Conservation (phyloP, 768 basidiomycete species). For the Filobasidium wieringae region DNA sequence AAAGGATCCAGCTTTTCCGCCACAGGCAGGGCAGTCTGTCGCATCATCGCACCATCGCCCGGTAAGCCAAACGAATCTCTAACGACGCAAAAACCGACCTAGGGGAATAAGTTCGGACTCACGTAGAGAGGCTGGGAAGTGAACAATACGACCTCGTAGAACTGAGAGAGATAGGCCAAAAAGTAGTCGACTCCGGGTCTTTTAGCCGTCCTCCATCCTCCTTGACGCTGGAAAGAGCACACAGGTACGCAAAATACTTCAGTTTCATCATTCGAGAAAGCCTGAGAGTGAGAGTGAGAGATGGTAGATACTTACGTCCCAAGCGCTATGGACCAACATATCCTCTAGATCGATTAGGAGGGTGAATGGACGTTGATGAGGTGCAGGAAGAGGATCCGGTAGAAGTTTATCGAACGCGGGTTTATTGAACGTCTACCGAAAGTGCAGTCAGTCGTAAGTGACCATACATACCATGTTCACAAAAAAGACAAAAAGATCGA, state of each 20-base stretch:
- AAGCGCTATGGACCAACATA: conserved; percentile 75
- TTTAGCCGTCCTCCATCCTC: conserved; percentile 96
- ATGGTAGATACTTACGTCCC: conserved; percentile 64
- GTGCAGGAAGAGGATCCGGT: conserved; percentile 68
- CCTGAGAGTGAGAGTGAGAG: not conserved
- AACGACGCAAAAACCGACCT: not conserved
- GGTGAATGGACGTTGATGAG: conserved; percentile 81
- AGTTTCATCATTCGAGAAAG: not conserved
- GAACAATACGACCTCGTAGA: conserved; percentile 95
- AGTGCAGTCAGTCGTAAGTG: not conserved
- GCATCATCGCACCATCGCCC: not conserved
- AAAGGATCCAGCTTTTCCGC: conserved; percentile 91
- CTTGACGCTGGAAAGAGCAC: conserved; percentile 73
- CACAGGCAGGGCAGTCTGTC: conserved; percentile 71
- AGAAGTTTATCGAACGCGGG: conserved; percentile 86
- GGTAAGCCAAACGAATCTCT: not conserved
- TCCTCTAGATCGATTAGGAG: conserved; percentile 84
- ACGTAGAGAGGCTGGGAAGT: conserved; percentile 83
- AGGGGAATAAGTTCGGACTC: conserved; percentile 34
- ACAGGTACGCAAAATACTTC: conserved; percentile 1
- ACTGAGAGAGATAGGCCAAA: conserved; percentile 90
- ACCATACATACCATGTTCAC: not conserved
- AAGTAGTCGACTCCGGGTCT: conserved; percentile 97
- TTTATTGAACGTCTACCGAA: conserved; percentile 72
- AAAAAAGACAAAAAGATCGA: not conserved